These are phyloP conservation scores for Hortiboletus campestris DNA, from an alignment of 768 basidiomycete genomes.

Conservation along the genomic window DNA sequence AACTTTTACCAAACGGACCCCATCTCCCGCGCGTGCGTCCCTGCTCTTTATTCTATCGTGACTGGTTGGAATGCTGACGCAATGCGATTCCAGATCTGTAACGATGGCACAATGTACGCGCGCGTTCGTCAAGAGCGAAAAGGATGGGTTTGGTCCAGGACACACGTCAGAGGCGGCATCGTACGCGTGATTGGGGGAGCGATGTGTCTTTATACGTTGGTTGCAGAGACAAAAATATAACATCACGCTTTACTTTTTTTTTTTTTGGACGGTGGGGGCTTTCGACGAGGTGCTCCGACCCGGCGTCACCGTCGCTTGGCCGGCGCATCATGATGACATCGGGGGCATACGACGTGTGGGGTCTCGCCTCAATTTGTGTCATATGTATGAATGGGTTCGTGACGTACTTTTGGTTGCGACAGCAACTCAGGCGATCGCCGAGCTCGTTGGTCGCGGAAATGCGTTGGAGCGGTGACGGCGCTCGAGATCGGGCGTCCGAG, in stretches of 20 bases:
- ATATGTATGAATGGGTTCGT: too few species aligned
- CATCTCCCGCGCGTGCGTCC: conserved; percentile 85
- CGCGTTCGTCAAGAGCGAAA: conserved; percentile 74
- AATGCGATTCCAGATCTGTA: conserved; percentile 56
- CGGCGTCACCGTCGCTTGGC: background rate
- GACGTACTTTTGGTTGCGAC: too few species aligned
- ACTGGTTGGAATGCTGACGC: background rate
- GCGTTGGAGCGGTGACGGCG: too few species aligned
- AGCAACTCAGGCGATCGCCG: too few species aligned
- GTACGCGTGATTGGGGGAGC: conserved; percentile 10
- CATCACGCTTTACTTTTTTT: background rate
- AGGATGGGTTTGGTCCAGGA: conserved; percentile 1
- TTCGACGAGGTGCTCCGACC: too few species aligned
- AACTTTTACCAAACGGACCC: conserved; percentile 98
- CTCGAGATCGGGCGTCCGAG: too few species aligned
- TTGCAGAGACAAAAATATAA: conserved; percentile 11
- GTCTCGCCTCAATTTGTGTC: too few species aligned
- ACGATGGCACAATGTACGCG: conserved; percentile 95
- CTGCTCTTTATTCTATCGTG: background rate
- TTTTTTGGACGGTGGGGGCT: too few species aligned
- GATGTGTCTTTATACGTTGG: background rate
- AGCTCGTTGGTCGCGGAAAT: too few species aligned
- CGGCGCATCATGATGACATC: too few species aligned
- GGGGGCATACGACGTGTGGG: too few species aligned
- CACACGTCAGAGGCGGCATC: conserved; percentile 2